Evolutionary conservation across 2,329 filamentous ascomycete genomes (phyloP).

Genomic region (Claviceps digitariae): DNA sequence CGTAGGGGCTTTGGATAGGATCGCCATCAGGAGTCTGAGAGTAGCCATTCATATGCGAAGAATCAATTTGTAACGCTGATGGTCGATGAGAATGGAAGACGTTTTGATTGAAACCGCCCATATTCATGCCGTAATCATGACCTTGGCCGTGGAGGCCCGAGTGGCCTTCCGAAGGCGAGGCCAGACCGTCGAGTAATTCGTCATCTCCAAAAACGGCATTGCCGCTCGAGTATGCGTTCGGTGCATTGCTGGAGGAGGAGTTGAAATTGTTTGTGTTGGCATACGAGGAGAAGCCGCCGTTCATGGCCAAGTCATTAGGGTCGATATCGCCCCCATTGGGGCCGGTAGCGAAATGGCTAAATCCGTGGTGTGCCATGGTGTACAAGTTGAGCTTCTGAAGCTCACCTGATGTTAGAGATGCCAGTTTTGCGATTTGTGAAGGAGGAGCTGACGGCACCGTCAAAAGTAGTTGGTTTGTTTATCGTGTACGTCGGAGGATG

Average conservation of each 20-base stretch:
- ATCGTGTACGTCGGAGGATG: background rate
- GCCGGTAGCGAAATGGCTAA: constrained; percentile 40
- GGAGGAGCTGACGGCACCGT: constrained; percentile 5
- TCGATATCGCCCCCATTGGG: constrained; percentile 54
- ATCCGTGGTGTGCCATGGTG: constrained; percentile 42
- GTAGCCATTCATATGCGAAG: constrained; percentile 62
- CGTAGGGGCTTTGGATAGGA: constrained; percentile 82
- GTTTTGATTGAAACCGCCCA: constrained; percentile 38
- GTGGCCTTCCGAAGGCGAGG: constrained; percentile 39
- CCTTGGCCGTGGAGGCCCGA: constrained; percentile 36
- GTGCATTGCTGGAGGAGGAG: constrained; percentile 42
- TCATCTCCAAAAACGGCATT: constrained; percentile 76
- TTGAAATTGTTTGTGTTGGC: constrained; percentile 38
- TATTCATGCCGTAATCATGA: constrained; percentile 45
- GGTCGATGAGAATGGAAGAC: constrained; percentile 43
- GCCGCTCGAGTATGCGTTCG: constrained; percentile 62
- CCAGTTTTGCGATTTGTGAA: constrained; percentile 5
- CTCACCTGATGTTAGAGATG: constrained; percentile 5
- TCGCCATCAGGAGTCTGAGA: constrained; percentile 86
- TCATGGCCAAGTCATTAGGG: constrained; percentile 71
- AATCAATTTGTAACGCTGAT: constrained; percentile 46
- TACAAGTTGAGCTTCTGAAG: constrained; percentile 8
- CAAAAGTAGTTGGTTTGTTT: background rate
- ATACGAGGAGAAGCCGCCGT: constrained; percentile 45
- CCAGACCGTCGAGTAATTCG: constrained; percentile 67